A percentile compares a stretch with the other conserved stretches of the same genome.
Evolutionary conservation across 139 green algal genomes (phyloP).

Genomic region (Gonium pectorale): DNA sequence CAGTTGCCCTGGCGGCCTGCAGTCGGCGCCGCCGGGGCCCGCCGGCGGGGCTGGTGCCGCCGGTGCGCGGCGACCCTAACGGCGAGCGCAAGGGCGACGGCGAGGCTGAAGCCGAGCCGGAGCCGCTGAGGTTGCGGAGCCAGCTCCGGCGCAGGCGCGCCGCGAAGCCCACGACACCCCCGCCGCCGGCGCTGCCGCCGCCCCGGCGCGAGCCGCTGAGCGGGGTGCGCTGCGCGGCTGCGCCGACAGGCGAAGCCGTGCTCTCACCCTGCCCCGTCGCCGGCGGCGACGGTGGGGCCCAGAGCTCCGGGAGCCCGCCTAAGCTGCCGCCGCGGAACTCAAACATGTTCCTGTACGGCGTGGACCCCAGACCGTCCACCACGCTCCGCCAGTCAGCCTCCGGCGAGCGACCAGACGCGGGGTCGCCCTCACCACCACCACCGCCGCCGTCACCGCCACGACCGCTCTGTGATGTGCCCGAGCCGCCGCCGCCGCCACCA

Average conservation of each 20-base stretch:
- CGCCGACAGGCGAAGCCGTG: no score
- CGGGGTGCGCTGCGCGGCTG: not conserved
- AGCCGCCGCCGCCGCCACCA: not conserved
- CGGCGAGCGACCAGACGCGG: not conserved
- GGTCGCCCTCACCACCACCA: not conserved
- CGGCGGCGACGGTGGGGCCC: no score
- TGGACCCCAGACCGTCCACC: not conserved
- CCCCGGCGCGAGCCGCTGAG: not conserved
- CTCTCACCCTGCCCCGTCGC: not conserved
- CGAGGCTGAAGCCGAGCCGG: not conserved
- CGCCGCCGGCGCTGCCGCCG: not conserved
- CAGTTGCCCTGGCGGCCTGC: no score
- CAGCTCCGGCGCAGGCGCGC: not conserved
- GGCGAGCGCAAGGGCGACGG: no score
- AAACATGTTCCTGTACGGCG: not conserved
- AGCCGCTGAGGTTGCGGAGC: no score
- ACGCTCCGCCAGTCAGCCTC: constrained; percentile 3
- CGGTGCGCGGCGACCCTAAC: no score
- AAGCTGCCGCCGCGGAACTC: not conserved
- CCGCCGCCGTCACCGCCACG: not conserved
- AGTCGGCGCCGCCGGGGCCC: no score
- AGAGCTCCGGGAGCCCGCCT: no score
- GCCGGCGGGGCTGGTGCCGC: no score
- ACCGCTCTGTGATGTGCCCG: not conserved
- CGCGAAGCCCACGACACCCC: not conserved